Evolutionary conservation across 768 basidiomycete genomes (phyloP), one percentile per base, ranked within the genome.

Genomic region (Rhizopogon vinicolor): DNA sequence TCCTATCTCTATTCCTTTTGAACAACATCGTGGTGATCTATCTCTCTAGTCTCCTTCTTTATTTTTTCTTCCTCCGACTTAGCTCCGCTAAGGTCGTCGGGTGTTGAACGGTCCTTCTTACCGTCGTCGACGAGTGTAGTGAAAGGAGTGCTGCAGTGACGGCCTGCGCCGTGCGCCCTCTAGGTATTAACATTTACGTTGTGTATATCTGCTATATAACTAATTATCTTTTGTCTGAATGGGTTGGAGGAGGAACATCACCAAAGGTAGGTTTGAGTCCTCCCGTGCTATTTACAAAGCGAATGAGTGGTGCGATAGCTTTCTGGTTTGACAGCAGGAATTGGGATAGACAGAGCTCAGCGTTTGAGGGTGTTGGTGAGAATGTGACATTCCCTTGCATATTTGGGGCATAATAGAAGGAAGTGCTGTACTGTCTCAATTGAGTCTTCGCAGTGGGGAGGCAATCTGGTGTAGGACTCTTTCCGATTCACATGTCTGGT

Each of bases 401-500:
- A 67, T n/a, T 52, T 57, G 43, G 46, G 55, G 64, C 72, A 74
- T 0, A 58, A 10, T 10, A 67, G 40, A 2, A 0, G 53, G 28
- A 9, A 50, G 10, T 40, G 49, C 16, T 40, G 19, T 5, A 50
- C 8, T 1, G 33, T 10, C 10, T 50, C 48, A 0, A 4, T 19
- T n/a, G 43, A 31, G 0, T n/a, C n/a, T n/a, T 39, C 25, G 62
- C 74, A 74, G 1, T 43, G 37, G 3, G 56, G 22, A 2, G 52
- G 61, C 72, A 75, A 3, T 35, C 22, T 10, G 70, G 63, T 1
- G 58, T 57, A 9, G 68, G 65, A 0, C 44, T 54, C 25, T 56
- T 58, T 0, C 55, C 49, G 13, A 76, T 68, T 2, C 54, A 60
- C 43, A 43, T 75, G 73, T 1, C 65, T 67, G 0, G 68, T 68